Evolutionary conservation across 352 stramenopile species (phyloP).

Genomic region (Pythium diclinum): DNA sequence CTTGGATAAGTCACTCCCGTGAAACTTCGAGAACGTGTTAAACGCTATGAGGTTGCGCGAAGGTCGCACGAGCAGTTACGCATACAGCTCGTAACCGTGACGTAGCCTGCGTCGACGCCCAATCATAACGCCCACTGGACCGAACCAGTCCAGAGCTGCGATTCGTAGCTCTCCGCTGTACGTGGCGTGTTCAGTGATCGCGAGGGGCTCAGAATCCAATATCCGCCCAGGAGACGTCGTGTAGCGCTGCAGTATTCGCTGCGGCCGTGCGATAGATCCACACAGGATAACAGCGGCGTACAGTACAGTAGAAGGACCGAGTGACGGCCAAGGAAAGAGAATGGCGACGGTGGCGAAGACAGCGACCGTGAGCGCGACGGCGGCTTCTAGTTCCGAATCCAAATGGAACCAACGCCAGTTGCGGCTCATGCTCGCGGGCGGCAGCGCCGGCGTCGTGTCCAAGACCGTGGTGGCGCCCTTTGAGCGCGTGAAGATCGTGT

Average conservation of each 20-base stretch:
- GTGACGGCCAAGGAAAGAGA: background rate
- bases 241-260: conserved; percentile 21
- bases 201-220: background rate
- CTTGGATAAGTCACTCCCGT: background rate
- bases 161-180: background rate
- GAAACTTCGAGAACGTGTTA: conserved; percentile 2
- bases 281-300: background rate
- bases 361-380: background rate
- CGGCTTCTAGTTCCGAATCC: conserved; percentile 12
- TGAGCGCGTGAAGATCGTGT: conserved; percentile 86
- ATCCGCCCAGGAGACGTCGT: background rate
- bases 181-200: background rate
- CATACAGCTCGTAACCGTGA: background rate
- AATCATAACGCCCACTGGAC: conserved; percentile 1
- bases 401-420: conserved; percentile 61
- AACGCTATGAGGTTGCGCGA: conserved; percentile 18
- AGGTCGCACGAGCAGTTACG: conserved; percentile 20
- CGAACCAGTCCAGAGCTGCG: background rate
- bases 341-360: conserved; percentile 1
- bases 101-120: conserved; percentile 15
- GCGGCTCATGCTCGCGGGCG: conserved; percentile 64
- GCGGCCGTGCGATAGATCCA: conserved; percentile 7
- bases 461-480: conserved; percentile 82
- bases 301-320: background rate
- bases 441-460: conserved; percentile 67